Conservation (phyloP, 2,329 filamentous ascomycete species). For the Pestalotiopsis sp. region DNA sequence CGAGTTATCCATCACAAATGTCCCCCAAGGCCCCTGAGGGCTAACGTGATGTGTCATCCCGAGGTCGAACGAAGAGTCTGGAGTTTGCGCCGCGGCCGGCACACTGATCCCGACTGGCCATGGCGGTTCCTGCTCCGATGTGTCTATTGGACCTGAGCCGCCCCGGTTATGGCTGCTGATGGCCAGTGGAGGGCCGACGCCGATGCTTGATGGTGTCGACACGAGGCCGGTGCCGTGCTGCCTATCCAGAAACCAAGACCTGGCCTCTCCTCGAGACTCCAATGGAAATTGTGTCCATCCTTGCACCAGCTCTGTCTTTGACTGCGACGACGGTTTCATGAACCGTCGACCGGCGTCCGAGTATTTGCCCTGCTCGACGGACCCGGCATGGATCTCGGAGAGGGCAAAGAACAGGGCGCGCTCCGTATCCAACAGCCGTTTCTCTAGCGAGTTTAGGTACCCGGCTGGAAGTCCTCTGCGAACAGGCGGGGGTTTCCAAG, state of each 20-base stretch:
- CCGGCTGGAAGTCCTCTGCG: conserved; percentile 21
- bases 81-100: background rate
- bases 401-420: conserved; percentile 20
- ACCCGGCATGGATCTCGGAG: conserved; percentile 22
- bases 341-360: background rate
- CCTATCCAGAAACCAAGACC: conserved; percentile 7
- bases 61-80: background rate
- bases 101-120: background rate
- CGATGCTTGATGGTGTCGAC: background rate
- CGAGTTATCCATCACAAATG: background rate
- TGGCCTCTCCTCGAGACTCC: background rate
- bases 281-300: conserved; percentile 6
- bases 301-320: conserved; percentile 8
- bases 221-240: background rate
- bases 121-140: background rate
- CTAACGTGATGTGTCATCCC: background rate
- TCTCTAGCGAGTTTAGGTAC: conserved; percentile 20
- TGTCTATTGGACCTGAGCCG: background rate
- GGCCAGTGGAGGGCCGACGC: background rate
- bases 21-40: background rate
- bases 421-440: conserved; percentile 21
- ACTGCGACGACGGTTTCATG: background rate
- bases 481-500: conserved; percentile 23
- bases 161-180: background rate
- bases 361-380: conserved; percentile 35